Evolutionary conservation across 176 grass and related monocot genomes (phyloP), one percentile per base, ranked within the genome.

Genomic region (maize (Zea mays)): DNA sequence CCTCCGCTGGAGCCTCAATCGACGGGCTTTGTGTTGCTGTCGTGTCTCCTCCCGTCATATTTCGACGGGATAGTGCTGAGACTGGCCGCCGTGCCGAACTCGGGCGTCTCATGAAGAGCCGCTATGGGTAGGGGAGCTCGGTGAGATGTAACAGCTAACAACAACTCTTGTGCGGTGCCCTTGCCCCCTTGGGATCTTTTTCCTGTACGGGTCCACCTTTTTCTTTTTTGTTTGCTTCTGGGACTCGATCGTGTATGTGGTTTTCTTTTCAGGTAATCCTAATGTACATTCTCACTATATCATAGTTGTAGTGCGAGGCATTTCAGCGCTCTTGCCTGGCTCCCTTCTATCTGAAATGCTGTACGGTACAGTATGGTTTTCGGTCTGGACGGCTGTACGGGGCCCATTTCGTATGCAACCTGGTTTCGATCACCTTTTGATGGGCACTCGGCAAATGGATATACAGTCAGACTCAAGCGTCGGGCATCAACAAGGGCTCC

Each of bases 41-140:
- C 85, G n/a, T 87, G 86, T 67, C 90, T 99, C 36, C 92, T 99
- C 73, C 92, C 96, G 67, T 43, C 81, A 38, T 91, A 99, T 72
- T 77, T 95, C 76, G 90, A 99, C 52, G 92, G 87, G 41, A 60
- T 99, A 60, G 73, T 95, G 75, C 72, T 99, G 83, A 90, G 83
- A 79, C 50, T 84, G 20, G 78, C 80, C 6, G 87, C 92, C 45
- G 73, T 84, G 50, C 85, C 87, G 38, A 79, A 90, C 81, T 49
- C 73, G 43, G 70, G 83, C 45, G 21, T 80, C 44, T 79, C 51
- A 51, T 94, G 83, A 94, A 69, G 40, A 46, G 16, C 43, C 45
- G 47, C 35, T 27, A 1, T 27, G 27, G 27, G 27, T 27, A 27
- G 27, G 47, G 67, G 46, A 71, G 73, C 38, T 55, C 56, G 39